Evolutionary conservation across 345 rosid genomes (phyloP).

Genomic region (Brassica napus): Da-Ae NC_063447.1:62015501-62016000

Average conservation of each 20-base stretch:
- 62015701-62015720: neutral
- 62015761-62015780: slow-evolving; percentile 5
- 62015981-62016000: neutral
- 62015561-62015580: no score
- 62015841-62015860: neutral
- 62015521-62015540: no score
- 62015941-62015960: slow-evolving; percentile 23
- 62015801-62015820: neutral
- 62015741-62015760: neutral
- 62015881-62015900: neutral
- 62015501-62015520: no score
- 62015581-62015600: no score
- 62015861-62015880: neutral
- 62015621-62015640: no score
- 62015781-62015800: neutral
- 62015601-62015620: no score
- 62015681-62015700: no score
- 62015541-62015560: no score
- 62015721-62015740: slow-evolving; percentile 1
- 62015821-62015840: neutral
- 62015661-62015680: no score
- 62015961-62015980: slow-evolving; percentile 13
- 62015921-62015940: neutral
- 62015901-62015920: neutral
- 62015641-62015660: no score